phyloP scores from a whole-genome alignment of 192 early-diverging fungal genomes.

The Phycomyces blakesleeanus region DNA sequence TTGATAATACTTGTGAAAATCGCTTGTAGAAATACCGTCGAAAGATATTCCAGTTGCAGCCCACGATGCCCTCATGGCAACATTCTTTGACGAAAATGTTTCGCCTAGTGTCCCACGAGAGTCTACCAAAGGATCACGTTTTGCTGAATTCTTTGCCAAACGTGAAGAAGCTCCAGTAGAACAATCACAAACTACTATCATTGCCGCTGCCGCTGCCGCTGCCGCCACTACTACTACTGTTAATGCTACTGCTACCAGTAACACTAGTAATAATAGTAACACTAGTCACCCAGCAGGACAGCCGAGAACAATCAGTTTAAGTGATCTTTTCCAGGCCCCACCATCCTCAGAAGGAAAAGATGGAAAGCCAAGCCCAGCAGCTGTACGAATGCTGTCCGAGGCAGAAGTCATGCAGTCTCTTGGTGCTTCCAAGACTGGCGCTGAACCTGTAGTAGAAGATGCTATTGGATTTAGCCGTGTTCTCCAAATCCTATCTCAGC shows the following conservation, averaged over 20 bases:
- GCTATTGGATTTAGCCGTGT: slow-evolving; percentile 52
- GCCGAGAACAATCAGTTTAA: slow-evolving; percentile 31
- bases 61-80: background rate
- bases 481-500: slow-evolving; percentile 50
- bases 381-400: slow-evolving; percentile 47
- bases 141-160: slow-evolving; percentile 56
- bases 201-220: no score
- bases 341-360: background rate
- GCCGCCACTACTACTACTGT: no score
- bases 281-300: background rate
- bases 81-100: slow-evolving; percentile 38
- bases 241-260: no score
- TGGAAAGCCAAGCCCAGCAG: background rate
- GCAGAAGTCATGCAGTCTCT: slow-evolving; percentile 50
- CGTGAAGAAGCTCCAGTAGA: slow-evolving; percentile 28
- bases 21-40: background rate
- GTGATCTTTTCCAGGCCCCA: slow-evolving; percentile 50
- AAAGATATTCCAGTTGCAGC: background rate
- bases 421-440: slow-evolving; percentile 24
- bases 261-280: no score
- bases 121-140: slow-evolving; percentile 47
- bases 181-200: no score
- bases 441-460: slow-evolving; percentile 32
- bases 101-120: slow-evolving; percentile 33
- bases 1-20: background rate